A percentile compares a stretch with the other conserved stretches of the same genome.
Conservation (phyloP, 768 basidiomycete genomes). For the Boletus rubescentipes region DNA sequence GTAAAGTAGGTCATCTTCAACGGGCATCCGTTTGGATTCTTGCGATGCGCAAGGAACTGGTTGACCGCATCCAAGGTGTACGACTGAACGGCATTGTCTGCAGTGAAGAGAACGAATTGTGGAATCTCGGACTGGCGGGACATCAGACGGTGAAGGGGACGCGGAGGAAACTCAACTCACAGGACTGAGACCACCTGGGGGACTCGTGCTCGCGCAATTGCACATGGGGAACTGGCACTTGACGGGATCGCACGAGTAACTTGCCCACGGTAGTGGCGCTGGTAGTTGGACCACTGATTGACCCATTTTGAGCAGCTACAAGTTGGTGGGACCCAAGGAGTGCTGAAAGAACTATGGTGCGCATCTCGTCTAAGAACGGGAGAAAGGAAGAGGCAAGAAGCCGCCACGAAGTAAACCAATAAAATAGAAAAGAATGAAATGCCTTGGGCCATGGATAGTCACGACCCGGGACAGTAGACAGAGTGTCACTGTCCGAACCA, state of each 20-base stretch:
- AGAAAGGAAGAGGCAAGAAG: no score
- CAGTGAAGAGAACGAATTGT: background rate
- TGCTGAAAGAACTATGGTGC: background rate
- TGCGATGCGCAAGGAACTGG: constrained; percentile 3
- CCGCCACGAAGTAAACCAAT: background rate
- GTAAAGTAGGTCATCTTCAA: constrained; percentile 5
- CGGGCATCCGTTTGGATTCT: background rate
- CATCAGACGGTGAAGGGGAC: background rate
- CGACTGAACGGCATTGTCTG: constrained; percentile 1
- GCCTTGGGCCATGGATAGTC: background rate
- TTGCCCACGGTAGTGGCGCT: no score
- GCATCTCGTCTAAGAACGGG: background rate
- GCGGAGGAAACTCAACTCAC: background rate
- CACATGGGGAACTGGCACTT: constrained; percentile 2
- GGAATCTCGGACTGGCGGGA: background rate
- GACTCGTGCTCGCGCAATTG: constrained; percentile 1
- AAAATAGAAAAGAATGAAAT: background rate
- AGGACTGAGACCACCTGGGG: background rate
- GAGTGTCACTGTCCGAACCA: background rate
- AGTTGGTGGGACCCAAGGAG: background rate
- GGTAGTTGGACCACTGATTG: background rate
- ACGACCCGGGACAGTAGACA: background rate
- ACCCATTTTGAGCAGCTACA: background rate
- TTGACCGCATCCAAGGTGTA: constrained; percentile 2
- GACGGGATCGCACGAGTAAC: background rate